Evolutionary conservation across 345 rosid species (phyloP).

Genomic region (Mallotus nudiflorus): DNA sequence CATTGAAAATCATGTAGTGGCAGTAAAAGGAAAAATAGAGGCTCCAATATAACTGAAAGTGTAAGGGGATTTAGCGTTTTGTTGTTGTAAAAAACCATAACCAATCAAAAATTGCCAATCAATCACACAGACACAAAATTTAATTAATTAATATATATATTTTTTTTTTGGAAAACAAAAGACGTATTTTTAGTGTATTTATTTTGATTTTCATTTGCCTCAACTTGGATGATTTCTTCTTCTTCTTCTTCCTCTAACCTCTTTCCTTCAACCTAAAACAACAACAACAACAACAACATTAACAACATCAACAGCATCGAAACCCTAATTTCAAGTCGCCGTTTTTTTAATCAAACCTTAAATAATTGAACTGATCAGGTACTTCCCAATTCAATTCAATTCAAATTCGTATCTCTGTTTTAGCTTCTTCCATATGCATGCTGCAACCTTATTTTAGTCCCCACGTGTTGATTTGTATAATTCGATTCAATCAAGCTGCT

Average conservation of each 20-base stretch:
- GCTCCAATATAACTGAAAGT: too few relatives aligned
- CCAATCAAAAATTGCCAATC: background rate
- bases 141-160: too few relatives aligned
- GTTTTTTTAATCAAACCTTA: slow-evolving; percentile 8
- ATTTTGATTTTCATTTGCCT: slow-evolving; percentile 24
- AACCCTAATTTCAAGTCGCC: slow-evolving; percentile 51
- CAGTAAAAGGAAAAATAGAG: too few relatives aligned
- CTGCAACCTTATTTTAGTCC: background rate
- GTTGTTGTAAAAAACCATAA: too few relatives aligned
- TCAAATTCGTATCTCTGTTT: background rate
- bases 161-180: too few relatives aligned
- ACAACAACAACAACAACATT: background rate
- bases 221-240: slow-evolving; percentile 28
- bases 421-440: background rate
- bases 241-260: too few relatives aligned
- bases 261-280: background rate
- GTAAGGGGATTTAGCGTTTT: too few relatives aligned
- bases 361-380: slow-evolving; percentile 37
- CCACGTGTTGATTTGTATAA: slow-evolving; percentile 23
- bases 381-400: slow-evolving; percentile 20
- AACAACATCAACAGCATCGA: background rate
- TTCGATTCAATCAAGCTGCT: slow-evolving; percentile 39
- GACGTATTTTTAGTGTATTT: too few relatives aligned
- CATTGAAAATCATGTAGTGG: too few relatives aligned
- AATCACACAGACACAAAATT: too few relatives aligned